Conservation (phyloP, 768 basidiomycete genomes). For the Termitomyces sp. region DNA sequence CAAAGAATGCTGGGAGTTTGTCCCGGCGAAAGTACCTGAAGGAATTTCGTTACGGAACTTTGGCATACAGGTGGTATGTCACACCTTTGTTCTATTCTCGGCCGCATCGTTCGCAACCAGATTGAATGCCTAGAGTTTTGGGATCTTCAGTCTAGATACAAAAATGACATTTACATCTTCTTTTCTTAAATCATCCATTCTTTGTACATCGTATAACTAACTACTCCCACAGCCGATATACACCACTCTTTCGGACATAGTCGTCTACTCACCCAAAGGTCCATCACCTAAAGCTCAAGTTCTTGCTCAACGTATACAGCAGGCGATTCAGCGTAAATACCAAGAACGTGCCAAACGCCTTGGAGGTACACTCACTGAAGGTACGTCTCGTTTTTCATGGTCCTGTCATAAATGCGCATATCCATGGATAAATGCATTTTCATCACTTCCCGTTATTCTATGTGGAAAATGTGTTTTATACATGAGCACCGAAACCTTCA, state of each 20-base stretch:
- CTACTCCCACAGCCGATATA: slow-evolving; percentile 62
- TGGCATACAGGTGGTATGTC: slow-evolving; percentile 80
- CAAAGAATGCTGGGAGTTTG: slow-evolving; percentile 50
- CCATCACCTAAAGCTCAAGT: slow-evolving; percentile 46
- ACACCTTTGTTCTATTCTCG: not conserved
- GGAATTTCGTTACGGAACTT: slow-evolving; percentile 85
- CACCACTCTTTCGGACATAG: slow-evolving; percentile 83
- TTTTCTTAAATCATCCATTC: no score
- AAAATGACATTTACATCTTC: no score
- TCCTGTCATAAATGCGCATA: not conserved
- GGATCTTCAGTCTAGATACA: no score
- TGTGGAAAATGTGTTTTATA: not conserved
- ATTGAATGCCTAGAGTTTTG: not conserved
- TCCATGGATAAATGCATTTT: not conserved
- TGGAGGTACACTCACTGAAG: not conserved
- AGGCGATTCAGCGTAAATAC: slow-evolving; percentile 55
- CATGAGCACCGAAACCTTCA: not conserved
- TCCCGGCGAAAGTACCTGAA: slow-evolving; percentile 68
- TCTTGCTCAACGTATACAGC: slow-evolving; percentile 61
- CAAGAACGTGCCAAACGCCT: slow-evolving; percentile 33
- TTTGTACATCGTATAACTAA: no score
- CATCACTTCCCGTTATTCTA: not conserved
- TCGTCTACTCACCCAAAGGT: slow-evolving; percentile 79
- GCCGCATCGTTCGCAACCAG: not conserved
- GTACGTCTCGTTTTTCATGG: not conserved